Evolutionary conservation across 2,329 filamentous ascomycete genomes (phyloP).

Genomic region (Aureobasidium sp.): DNA sequence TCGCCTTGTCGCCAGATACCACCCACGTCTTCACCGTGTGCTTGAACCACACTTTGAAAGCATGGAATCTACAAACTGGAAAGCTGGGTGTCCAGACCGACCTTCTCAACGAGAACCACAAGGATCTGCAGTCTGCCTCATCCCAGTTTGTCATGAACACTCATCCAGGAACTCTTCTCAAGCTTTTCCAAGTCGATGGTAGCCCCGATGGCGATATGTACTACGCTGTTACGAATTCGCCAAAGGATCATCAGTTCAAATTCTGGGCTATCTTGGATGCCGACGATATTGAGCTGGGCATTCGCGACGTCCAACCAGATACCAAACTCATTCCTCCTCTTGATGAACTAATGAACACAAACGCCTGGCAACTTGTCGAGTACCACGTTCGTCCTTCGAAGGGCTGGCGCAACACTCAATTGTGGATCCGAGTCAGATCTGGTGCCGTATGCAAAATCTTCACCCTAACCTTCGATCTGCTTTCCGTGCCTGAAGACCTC

Average conservation of each 20-base stretch:
- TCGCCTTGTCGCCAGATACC: constrained; percentile 37
- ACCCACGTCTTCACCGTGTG: constrained; percentile 68
- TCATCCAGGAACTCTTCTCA: constrained; percentile 66
- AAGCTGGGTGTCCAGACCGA: constrained; percentile 70
- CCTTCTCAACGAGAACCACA: constrained; percentile 53
- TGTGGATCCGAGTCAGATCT: constrained; percentile 48
- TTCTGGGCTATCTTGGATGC: constrained; percentile 72
- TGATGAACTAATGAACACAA: constrained; percentile 41
- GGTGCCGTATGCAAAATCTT: constrained; percentile 52
- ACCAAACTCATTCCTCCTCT: constrained; percentile 55
- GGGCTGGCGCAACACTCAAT: constrained; percentile 31
- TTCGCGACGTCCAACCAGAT: constrained; percentile 64
- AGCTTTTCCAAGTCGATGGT: constrained; percentile 57
- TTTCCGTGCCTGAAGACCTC: constrained; percentile 48
- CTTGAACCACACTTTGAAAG: constrained; percentile 77
- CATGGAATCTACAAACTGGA: constrained; percentile 82
- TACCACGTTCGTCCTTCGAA: constrained; percentile 34
- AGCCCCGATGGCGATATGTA: constrained; percentile 47
- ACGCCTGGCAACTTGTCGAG: constrained; percentile 43
- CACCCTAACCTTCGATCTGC: constrained; percentile 65
- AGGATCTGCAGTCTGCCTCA: constrained; percentile 50
- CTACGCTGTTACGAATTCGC: constrained; percentile 75
- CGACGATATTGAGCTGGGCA: constrained; percentile 47
- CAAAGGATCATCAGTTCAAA: constrained; percentile 85
- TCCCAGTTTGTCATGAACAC: constrained; percentile 73